These are phyloP conservation scores for Peronospora farinosa DNA, from an alignment of 352 stramenopile species.

Conservation along the genomic window DNA sequence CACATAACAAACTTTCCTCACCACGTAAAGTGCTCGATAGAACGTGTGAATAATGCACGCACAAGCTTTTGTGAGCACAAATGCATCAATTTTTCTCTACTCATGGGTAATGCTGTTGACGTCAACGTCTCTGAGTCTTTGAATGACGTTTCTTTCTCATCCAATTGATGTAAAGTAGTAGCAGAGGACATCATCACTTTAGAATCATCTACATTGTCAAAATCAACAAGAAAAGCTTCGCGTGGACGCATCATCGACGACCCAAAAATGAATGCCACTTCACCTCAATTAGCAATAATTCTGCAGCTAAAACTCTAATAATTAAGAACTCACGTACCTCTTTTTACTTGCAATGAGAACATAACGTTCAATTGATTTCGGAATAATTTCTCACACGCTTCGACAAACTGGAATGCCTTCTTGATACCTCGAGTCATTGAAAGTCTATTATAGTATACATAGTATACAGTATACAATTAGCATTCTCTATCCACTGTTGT, in stretches of 20 bases:
- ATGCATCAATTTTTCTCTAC: slow-evolving; percentile 30
- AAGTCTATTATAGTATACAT: slow-evolving; percentile 13
- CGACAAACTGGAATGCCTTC: slow-evolving; percentile 46
- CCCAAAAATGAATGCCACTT: slow-evolving; percentile 58
- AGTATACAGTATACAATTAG: slow-evolving; percentile 3
- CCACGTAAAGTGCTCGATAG: slow-evolving; percentile 35
- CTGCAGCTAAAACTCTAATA: background rate
- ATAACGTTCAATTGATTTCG: slow-evolving; percentile 22
- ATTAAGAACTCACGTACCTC: slow-evolving; percentile 10
- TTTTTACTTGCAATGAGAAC: slow-evolving; percentile 36
- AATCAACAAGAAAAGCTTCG: slow-evolving; percentile 50
- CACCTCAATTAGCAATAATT: slow-evolving; percentile 7
- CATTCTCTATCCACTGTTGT: too few relatives aligned
- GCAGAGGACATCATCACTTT: background rate
- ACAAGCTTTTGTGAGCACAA: slow-evolving; percentile 67
- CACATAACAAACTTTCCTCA: slow-evolving; percentile 4
- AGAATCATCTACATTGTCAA: slow-evolving; percentile 13
- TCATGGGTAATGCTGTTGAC: slow-evolving; percentile 5
- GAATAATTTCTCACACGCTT: slow-evolving; percentile 31
- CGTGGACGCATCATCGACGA: slow-evolving; percentile 46
- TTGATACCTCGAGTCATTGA: slow-evolving; percentile 29
- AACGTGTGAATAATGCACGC: slow-evolving; percentile 36
- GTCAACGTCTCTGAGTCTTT: slow-evolving; percentile 6
- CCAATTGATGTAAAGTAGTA: slow-evolving; percentile 9
- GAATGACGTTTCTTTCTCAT: slow-evolving; percentile 14